Evolutionary conservation across 164 flowering plant species (phyloP).

Genomic region (Warburgia ugandensis): DNA sequence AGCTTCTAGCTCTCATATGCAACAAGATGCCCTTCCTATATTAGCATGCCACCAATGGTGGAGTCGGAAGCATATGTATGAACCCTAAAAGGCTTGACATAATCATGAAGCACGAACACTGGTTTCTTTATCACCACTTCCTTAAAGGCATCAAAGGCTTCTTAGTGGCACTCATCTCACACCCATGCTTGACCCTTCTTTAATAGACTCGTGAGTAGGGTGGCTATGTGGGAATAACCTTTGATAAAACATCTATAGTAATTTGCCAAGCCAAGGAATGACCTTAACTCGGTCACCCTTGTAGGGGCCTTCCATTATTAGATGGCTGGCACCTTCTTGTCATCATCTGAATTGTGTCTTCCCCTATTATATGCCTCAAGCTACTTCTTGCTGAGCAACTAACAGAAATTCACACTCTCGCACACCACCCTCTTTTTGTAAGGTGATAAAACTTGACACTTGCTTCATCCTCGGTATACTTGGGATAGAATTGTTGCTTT

Average conservation of each 20-base stretch:
- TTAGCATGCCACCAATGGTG: slow-evolving; percentile 6
- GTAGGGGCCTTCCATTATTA: slow-evolving; percentile 6
- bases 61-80: slow-evolving; percentile 6
- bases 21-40: background rate
- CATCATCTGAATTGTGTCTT: slow-evolving; percentile 1
- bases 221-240: slow-evolving; percentile 1
- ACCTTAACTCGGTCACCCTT: slow-evolving; percentile 1
- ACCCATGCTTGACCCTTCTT: slow-evolving; percentile 3
- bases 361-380: background rate
- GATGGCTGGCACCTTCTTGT: background rate
- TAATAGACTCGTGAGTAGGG: slow-evolving; percentile 8
- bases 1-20: slow-evolving; percentile 3
- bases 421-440: slow-evolving; percentile 8
- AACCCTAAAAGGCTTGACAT: slow-evolving; percentile 6
- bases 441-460: too few species aligned
- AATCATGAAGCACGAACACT: background rate
- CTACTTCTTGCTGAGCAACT: slow-evolving; percentile 1
- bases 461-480: too few species aligned
- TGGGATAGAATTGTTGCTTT: too few species aligned
- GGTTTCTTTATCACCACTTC: background rate
- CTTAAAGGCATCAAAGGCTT: slow-evolving; percentile 15
- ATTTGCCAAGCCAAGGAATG: slow-evolving; percentile 14
- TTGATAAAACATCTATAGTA: slow-evolving; percentile 13
- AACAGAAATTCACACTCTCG: too few species aligned
- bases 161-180: slow-evolving; percentile 1